A percentile compares a stretch with the other conserved stretches of the same genome.
Conservation (phyloP, 176 grass and related monocot genomes). For the Elymus sibiricus region DNA sequence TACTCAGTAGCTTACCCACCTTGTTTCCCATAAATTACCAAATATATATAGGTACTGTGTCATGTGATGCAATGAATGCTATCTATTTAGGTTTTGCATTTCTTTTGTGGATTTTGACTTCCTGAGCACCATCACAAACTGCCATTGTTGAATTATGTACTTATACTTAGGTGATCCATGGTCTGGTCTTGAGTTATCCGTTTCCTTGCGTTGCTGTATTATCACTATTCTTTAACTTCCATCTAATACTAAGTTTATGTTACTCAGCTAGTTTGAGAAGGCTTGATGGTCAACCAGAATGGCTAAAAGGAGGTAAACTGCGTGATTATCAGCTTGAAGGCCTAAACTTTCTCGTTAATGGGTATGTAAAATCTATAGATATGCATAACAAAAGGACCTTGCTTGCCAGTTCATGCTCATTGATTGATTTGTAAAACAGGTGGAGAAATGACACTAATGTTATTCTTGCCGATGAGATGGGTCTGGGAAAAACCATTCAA, state of each 20-base stretch:
- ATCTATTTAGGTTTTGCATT: background rate
- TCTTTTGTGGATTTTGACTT: background rate
- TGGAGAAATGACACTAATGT: conserved; percentile 99
- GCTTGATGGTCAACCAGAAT: conserved; percentile 95
- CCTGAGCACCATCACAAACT: background rate
- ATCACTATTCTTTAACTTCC: conserved; percentile 5
- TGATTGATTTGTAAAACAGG: conserved; percentile 40
- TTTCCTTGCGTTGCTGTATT: background rate
- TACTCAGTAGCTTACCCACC: background rate
- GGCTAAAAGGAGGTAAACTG: conserved; percentile 94
- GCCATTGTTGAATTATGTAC: background rate
- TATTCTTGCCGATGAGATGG: conserved; percentile 99
- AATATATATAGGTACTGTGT: conserved; percentile 16
- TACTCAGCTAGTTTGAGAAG: conserved; percentile 96
- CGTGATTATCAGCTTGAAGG: conserved; percentile 99
- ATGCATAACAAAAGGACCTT: conserved; percentile 16
- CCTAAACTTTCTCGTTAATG: conserved; percentile 98
- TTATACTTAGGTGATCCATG: background rate
- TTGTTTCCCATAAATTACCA: conserved; percentile 17
- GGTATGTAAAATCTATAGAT: conserved; percentile 44
- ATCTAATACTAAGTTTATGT: background rate
- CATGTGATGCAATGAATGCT: conserved; percentile 3
- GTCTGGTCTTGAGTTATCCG: background rate
- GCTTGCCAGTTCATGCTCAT: conserved; percentile 11
- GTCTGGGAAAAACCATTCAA: conserved; percentile 98